Evolutionary conservation across 2,329 filamentous ascomycete genomes (phyloP), one percentile per base, ranked within the genome.

Genomic region (Metarhizium sp.): DNA sequence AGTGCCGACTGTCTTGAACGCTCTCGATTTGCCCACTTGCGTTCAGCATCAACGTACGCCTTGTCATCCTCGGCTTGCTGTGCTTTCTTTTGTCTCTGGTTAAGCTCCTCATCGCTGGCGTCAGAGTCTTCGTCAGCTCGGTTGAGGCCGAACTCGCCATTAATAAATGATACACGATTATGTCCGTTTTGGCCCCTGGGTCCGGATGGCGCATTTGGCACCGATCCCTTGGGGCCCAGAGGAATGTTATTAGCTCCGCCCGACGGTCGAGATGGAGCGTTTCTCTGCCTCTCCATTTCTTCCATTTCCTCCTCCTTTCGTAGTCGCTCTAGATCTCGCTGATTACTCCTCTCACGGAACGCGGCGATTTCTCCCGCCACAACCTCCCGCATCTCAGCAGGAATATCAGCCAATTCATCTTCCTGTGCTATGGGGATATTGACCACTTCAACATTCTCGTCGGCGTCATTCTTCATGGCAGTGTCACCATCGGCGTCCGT

Each of bases 361-460:
- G 92, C 89, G 0, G 90, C 86, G 64, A 99, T 99, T 69, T 99
- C 95, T 56, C 87, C 87, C 0, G 94, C 90, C 16, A 99, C 94
- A 0, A 90, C 92, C 67, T 95, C 94, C 29, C 94, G 86, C 90
- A 96, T 95, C 67, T 97, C 94, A 1, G 90, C 87, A 0, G 94
- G 94, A 50, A 99, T 96, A 64, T 99, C 94, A 20, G 92, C 87
- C 34, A 99, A 78, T 66, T 99, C 94, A 66, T 99, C 95, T 59
- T 99, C 94, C 53, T 88, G 82, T 1, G 86, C 85, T 36, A 96
- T 79, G 4, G 91, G 87, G 57, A 97, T 95, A 56, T 92, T 96
- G 60, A 95, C 86, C 43, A 96, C 86, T 69, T 96, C 91, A 6
- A 90, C 85, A 54, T 84, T 82, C 38, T 84, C 84, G 43, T 82